Percentiles rank a stretch among this genome's conserved stretches.
Conservation (phyloP, 495 filamentous ascomycete genomes). For the Xanthoparmelia taractica region DNA sequence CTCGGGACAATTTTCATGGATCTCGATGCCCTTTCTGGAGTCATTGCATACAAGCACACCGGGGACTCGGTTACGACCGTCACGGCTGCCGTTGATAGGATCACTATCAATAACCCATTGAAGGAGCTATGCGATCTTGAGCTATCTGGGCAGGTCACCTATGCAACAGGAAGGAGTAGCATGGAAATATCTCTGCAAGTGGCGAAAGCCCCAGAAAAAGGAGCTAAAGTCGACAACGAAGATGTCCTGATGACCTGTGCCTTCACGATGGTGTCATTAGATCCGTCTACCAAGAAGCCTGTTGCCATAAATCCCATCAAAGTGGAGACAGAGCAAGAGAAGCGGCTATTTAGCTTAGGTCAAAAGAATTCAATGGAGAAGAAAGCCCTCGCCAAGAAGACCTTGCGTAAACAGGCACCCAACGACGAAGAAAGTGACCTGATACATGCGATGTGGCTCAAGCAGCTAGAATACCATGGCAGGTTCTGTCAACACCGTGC, state of each 20-base stretch:
- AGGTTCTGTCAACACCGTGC: slow-evolving; percentile 14
- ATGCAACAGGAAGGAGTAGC: slow-evolving; percentile 69
- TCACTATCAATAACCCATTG: slow-evolving; percentile 64
- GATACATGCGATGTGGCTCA: slow-evolving; percentile 74
- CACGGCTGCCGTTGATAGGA: slow-evolving; percentile 73
- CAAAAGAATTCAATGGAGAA: slow-evolving; percentile 70
- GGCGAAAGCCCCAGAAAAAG: slow-evolving; percentile 51
- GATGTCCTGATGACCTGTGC: slow-evolving; percentile 72
- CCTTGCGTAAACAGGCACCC: slow-evolving; percentile 63
- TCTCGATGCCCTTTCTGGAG: slow-evolving; percentile 70
- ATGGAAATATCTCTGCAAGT: slow-evolving; percentile 77
- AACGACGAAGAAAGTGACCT: slow-evolving; percentile 70
- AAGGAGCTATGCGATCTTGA: slow-evolving; percentile 76
- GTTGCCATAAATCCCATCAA: slow-evolving; percentile 51
- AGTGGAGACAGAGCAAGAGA: slow-evolving; percentile 64
- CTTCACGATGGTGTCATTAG: slow-evolving; percentile 78
- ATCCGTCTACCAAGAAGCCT: slow-evolving; percentile 64
- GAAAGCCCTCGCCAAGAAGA: slow-evolving; percentile 55
- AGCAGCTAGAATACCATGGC: slow-evolving; percentile 59
- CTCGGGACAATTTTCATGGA: slow-evolving; percentile 74
- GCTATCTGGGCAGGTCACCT: slow-evolving; percentile 71
- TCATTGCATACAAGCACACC: slow-evolving; percentile 77
- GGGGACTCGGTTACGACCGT: slow-evolving; percentile 70
- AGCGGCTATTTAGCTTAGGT: slow-evolving; percentile 56
- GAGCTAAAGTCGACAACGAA: slow-evolving; percentile 50